A percentile compares a stretch with the other conserved stretches of the same genome.
These are phyloP conservation scores for Elongisporangium prolatum DNA, from an alignment of 352 stramenopile species.

Conservation along the genomic window DNA sequence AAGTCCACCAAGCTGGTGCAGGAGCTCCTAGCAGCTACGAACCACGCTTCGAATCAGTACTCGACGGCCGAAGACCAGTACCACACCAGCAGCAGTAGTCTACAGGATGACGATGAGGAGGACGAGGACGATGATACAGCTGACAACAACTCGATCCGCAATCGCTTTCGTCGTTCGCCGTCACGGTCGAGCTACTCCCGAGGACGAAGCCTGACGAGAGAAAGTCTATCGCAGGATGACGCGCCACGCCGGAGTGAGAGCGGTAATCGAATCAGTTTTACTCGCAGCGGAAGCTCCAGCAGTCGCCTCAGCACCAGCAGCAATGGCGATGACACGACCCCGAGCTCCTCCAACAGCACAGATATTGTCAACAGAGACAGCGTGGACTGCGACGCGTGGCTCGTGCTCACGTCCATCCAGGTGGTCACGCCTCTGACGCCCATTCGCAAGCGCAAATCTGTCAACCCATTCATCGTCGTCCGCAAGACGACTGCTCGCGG, in stretches of 20 bases:
- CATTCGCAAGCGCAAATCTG: constrained; percentile 46
- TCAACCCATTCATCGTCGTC: constrained; percentile 53
- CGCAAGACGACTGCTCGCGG: constrained; percentile 12
- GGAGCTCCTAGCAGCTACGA: constrained; percentile 12
- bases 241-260: constrained; percentile 5
- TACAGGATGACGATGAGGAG: constrained; percentile 13
- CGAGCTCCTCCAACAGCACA: constrained; percentile 19
- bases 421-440: constrained; percentile 21
- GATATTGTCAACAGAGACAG: background rate
- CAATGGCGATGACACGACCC: constrained; percentile 13
- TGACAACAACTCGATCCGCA: constrained; percentile 9
- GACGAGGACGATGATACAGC: constrained; percentile 19
- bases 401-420: constrained; percentile 25
- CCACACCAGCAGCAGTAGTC: constrained; percentile 19
- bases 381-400: constrained; percentile 19
- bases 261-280: constrained; percentile 12
- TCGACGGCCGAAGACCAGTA: constrained; percentile 13
- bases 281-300: constrained; percentile 3
- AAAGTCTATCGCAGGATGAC: background rate
- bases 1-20: constrained; percentile 30
- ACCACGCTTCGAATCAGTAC: constrained; percentile 14
- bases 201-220: background rate
- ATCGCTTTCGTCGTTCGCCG: background rate
- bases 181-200: constrained; percentile 4
- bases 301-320: constrained; percentile 25